Evolutionary conservation across 768 basidiomycete genomes (phyloP), one percentile per base, ranked within the genome.

Genomic region (Mycena indigotica): DNA sequence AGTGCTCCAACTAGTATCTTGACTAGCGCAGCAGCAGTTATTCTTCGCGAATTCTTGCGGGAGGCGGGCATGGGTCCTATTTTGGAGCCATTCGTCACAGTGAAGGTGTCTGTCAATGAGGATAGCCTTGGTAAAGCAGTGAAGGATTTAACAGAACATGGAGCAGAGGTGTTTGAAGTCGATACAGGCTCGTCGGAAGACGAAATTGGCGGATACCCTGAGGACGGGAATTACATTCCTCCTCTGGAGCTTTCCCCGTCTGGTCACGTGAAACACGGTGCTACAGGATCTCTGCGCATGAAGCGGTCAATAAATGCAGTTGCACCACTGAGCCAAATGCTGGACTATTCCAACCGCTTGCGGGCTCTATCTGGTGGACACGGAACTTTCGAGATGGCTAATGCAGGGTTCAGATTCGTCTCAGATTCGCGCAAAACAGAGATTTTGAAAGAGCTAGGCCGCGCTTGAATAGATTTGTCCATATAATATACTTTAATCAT

Each of bases 321-420:
- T 28, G 90, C 88, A 19, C 93, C 93, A 2, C 79, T 95, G n/a
- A 89, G 86, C 65, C 82, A 80, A 64, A 87, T 93, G 82, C 75
- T 94, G 19, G 88, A 93, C 69, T 95, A 90, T 64, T 87, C 89
- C 8, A 87, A 78, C 45, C 80, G 91, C 16, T 70, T 95, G 50
- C 86, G 93, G 17, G 88, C 93, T 1, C 70, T 94, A 32, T 88
- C 90, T 1, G 93, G 89, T 46, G 93, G 93, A 3, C 85, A 91
- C 67, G 93, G 91, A 13, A 67, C 77, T 17, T 93, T 94, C 64
- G 91, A 94, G 66, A 89, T 90, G 86, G 73, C 74, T 28, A 82
- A 81, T 48, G 88, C 85, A n/a, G 92, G 91, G 16, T 95, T 93
- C 73, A 82, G 78, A 65, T 72, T 77, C 56, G 91, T 93, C 2